Conservation (phyloP, 805 yeast species). For the Spathaspora gorwiae region DNA sequence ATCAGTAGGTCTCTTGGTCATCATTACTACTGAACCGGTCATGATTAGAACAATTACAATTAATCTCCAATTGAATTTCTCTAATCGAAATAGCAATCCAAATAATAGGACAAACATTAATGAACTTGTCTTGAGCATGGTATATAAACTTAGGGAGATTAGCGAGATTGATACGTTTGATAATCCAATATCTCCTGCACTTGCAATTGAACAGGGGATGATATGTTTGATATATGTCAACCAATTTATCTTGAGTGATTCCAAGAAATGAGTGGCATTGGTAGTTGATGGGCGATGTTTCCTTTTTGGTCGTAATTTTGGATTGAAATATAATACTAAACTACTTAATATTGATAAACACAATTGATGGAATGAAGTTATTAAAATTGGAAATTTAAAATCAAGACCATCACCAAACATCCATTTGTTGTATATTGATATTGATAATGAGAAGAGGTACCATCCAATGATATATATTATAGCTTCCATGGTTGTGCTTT, state of each 20-base stretch:
- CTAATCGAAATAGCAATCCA: slow-evolving; percentile 78
- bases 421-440: slow-evolving; percentile 90
- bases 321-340: slow-evolving; percentile 39
- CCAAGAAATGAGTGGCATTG: neutral
- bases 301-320: slow-evolving; percentile 43
- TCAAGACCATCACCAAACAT: slow-evolving; percentile 85
- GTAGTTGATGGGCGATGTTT: neutral
- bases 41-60: slow-evolving; percentile 68
- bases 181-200: slow-evolving; percentile 91
- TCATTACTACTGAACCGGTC: slow-evolving; percentile 81
- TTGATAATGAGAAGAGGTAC: slow-evolving; percentile 65
- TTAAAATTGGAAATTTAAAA: slow-evolving; percentile 77
- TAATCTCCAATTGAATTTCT: slow-evolving; percentile 64
- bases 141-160: slow-evolving; percentile 79
- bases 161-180: slow-evolving; percentile 80
- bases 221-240: slow-evolving; percentile 46
- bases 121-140: slow-evolving; percentile 88
- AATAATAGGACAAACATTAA: slow-evolving; percentile 85
- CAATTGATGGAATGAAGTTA: slow-evolving; percentile 82
- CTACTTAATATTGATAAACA: slow-evolving; percentile 56
- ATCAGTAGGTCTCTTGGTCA: slow-evolving; percentile 52
- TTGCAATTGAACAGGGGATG: slow-evolving; percentile 80
- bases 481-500: slow-evolving; percentile 12
- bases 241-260: neutral
- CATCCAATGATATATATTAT: slow-evolving; percentile 47